A percentile compares a stretch with the other conserved stretches of the same genome.
phyloP scores from a whole-genome alignment of 805 yeast species.

The Myxozyma nipponensis region DNA sequence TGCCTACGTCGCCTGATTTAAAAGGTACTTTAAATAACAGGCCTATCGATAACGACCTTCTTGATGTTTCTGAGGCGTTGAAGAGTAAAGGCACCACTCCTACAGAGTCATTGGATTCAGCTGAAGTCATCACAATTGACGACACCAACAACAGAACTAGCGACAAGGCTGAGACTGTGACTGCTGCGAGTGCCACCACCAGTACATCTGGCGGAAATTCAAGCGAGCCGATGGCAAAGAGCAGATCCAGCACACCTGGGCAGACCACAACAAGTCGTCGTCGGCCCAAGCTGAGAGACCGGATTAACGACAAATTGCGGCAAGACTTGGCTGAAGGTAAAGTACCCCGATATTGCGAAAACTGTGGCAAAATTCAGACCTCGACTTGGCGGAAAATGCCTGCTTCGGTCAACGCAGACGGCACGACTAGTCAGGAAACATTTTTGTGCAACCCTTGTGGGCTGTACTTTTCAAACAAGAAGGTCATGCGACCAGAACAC shows the following conservation, averaged over 20 bases:
- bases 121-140: too few species aligned
- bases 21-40: too few species aligned
- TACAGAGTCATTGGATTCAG: too few species aligned
- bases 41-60: too few species aligned
- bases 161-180: too few species aligned
- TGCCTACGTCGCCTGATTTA: too few species aligned
- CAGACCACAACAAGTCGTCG: not conserved
- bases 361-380: slow-evolving; percentile 35
- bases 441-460: slow-evolving; percentile 35
- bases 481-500: slow-evolving; percentile 35
- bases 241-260: not conserved
- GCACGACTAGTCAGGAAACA: slow-evolving; percentile 8
- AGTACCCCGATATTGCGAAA: slow-evolving; percentile 33
- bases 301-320: slow-evolving; percentile 21
- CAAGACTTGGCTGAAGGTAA: slow-evolving; percentile 29
- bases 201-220: too few species aligned
- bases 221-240: not conserved
- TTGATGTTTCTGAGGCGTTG: too few species aligned
- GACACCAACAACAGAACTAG: too few species aligned
- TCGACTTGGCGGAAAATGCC: slow-evolving; percentile 34
- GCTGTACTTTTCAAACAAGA: slow-evolving; percentile 33
- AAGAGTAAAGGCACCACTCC: too few species aligned
- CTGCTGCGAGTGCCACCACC: too few species aligned
- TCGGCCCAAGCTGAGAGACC: slow-evolving; percentile 4
- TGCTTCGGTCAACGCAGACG: slow-evolving; percentile 15